Conservation (phyloP, 768 basidiomycete species). For the Lentinula aciculospora region DNA sequence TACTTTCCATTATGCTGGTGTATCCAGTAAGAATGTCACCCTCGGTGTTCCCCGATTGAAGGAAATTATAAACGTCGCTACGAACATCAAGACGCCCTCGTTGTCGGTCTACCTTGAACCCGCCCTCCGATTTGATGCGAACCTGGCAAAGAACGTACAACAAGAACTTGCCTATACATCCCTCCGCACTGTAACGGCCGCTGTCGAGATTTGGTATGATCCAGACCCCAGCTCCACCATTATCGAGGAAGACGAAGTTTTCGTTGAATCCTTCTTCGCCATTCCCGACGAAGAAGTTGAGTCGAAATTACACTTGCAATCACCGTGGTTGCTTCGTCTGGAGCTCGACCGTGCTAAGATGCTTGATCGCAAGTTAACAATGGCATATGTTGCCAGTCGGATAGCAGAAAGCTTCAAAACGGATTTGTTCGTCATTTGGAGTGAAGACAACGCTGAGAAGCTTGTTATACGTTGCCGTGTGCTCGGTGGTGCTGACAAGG, state of each 20-base stretch:
- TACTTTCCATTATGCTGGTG: slow-evolving; percentile 99
- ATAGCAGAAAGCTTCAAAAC: slow-evolving; percentile 95
- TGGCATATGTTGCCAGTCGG: slow-evolving; percentile 89
- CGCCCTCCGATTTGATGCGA: slow-evolving; percentile 54
- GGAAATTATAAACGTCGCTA: slow-evolving; percentile 99
- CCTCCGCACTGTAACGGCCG: slow-evolving; percentile 87
- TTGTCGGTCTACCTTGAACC: slow-evolving; percentile 86
- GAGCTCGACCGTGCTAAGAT: slow-evolving; percentile 97
- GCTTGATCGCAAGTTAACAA: slow-evolving; percentile 94
- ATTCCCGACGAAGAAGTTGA: slow-evolving; percentile 98
- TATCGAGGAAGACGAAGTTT: slow-evolving; percentile 93
- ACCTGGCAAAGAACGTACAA: slow-evolving; percentile 79
- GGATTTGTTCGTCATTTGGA: slow-evolving; percentile 97
- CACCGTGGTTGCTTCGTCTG: slow-evolving; percentile 95
- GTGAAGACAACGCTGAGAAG: slow-evolving; percentile 97
- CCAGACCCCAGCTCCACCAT: slow-evolving; percentile 88
- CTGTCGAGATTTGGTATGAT: slow-evolving; percentile 98
- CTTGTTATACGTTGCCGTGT: slow-evolving; percentile 96
- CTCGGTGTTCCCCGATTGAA: slow-evolving; percentile 98
- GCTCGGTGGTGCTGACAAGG: slow-evolving; percentile 76
- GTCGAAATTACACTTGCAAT: slow-evolving; percentile 83
- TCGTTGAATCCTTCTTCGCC: slow-evolving; percentile 98
- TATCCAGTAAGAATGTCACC: slow-evolving; percentile 99
- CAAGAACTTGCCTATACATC: slow-evolving; percentile 94
- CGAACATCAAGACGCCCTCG: slow-evolving; percentile 97